Conservation (phyloP, 2,329 filamentous ascomycete species). For the Onygenales sp. region DNA sequence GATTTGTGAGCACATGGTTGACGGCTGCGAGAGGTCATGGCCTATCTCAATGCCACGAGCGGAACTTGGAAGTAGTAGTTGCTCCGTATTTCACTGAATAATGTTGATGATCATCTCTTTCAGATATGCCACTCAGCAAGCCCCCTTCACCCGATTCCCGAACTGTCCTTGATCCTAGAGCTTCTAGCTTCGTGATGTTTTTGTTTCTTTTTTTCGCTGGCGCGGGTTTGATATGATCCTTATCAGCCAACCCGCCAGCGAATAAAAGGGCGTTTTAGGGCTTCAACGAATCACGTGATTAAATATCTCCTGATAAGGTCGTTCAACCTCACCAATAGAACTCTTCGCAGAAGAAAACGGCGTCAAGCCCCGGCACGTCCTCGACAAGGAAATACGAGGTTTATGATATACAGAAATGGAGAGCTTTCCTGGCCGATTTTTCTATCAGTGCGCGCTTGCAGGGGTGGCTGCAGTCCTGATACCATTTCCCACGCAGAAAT, state of each 20-base stretch:
- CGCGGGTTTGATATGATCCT: not conserved
- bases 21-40: not conserved
- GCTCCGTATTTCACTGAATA: not conserved
- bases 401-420: too few species aligned
- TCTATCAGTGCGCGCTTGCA: too few species aligned
- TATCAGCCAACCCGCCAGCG: not conserved
- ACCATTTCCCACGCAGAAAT: not conserved
- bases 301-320: slow-evolving; percentile 4
- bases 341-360: too few species aligned
- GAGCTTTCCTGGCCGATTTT: too few species aligned
- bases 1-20: not conserved
- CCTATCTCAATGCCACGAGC: not conserved
- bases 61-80: not conserved
- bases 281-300: slow-evolving; percentile 2
- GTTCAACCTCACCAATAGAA: not conserved
- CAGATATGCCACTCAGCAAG: too few species aligned
- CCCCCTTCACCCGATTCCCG: too few species aligned
- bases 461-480: too few species aligned
- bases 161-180: not conserved
- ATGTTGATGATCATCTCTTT: not conserved
- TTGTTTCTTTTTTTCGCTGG: not conserved
- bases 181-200: not conserved
- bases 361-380: too few species aligned
- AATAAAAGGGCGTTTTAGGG: not conserved
- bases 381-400: too few species aligned